Percentiles rank a stretch among this genome's conserved stretches.
phyloP scores from a whole-genome alignment of 2,329 filamentous ascomycete species.

The Fusarium poae region DNA sequence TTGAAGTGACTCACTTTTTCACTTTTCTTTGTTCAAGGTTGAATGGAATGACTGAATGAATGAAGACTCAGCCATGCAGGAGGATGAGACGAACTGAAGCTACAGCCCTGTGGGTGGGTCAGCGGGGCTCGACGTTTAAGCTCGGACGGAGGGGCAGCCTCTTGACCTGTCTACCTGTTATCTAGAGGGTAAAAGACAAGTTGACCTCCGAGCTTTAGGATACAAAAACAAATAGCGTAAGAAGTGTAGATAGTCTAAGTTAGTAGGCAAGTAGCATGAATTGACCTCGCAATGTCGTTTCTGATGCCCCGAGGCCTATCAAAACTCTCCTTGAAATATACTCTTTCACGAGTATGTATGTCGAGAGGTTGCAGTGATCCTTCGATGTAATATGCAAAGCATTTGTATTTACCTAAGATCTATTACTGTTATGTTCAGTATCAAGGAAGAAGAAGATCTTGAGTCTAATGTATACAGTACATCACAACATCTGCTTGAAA shows the following conservation, averaged over 20 bases:
- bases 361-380: neutral
- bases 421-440: neutral
- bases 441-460: neutral
- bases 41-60: neutral
- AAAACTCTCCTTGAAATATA: neutral
- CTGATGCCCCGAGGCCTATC: too few relatives aligned
- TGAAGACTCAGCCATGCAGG: neutral
- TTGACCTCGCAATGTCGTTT: too few relatives aligned
- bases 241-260: too few relatives aligned
- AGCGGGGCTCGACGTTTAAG: neutral
- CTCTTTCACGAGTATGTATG: too few relatives aligned
- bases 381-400: too few relatives aligned
- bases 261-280: too few relatives aligned
- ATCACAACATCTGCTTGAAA: neutral
- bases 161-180: neutral
- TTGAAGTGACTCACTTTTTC: neutral
- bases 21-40: constrained; percentile 1
- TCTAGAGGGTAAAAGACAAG: too few relatives aligned
- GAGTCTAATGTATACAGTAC: neutral
- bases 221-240: too few relatives aligned
- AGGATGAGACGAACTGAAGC: neutral
- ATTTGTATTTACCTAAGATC: neutral
- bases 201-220: too few relatives aligned
- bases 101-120: constrained; percentile 1
- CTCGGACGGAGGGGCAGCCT: neutral